Evolutionary conservation across 2,329 filamentous ascomycete genomes (phyloP).

Genomic region (Apiospora aurea): DNA sequence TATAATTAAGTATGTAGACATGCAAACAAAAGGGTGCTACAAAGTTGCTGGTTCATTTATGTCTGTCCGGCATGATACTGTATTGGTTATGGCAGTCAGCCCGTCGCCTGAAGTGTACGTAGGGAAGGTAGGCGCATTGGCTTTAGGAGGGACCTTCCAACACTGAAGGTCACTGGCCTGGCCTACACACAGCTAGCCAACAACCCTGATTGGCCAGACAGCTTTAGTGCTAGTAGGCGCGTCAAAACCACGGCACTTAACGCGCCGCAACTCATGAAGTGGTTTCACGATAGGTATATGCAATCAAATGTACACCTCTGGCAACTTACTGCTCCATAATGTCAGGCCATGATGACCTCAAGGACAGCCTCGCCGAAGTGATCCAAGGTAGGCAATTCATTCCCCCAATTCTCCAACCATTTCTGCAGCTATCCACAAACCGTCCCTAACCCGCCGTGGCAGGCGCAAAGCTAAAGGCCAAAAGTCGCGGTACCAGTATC

Average conservation of each 20-base stretch:
- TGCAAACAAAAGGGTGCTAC: background rate
- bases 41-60: background rate
- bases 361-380: constrained; percentile 16
- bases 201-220: background rate
- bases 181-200: background rate
- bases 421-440: too few species aligned
- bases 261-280: background rate
- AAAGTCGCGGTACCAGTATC: constrained; percentile 68
- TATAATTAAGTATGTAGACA: background rate
- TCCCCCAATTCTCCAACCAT: background rate
- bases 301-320: background rate
- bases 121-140: background rate
- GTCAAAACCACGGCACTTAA: constrained; percentile 18
- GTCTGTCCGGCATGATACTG: background rate
- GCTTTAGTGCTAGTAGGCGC: constrained; percentile 6
- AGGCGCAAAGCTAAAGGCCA: constrained; percentile 69
- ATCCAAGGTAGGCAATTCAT: background rate
- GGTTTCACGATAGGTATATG: background rate
- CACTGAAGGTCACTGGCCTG: background rate
- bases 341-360: constrained; percentile 18
- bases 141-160: too few species aligned
- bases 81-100: background rate
- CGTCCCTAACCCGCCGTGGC: background rate
- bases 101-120: background rate
- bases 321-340: background rate